Conservation (phyloP, 1,139 yeast genomes). For the Zygosaccharomyces pseudobailii region DNA sequence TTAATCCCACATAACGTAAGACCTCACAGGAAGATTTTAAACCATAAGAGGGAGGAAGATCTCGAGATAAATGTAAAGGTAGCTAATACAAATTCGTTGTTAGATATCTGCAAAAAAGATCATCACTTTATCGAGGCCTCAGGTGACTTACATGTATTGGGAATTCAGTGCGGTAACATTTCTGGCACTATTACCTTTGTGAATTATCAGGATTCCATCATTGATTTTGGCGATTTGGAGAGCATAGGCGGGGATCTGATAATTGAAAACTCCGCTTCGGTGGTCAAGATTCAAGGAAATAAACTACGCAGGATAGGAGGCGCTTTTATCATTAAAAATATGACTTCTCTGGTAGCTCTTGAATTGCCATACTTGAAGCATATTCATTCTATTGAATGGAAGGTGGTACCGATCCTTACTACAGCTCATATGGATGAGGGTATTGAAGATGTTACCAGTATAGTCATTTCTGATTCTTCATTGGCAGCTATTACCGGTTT, state of each 20-base stretch:
- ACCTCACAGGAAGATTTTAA: conserved; percentile 1
- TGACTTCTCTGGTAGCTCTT: conserved; percentile 59
- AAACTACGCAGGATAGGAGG: conserved; percentile 45
- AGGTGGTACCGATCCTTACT: conserved; percentile 66
- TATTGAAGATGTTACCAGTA: conserved; percentile 47
- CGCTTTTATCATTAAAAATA: conserved; percentile 45
- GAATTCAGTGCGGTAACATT: conserved; percentile 43
- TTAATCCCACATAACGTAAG: conserved; percentile 9
- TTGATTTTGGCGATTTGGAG: conserved; percentile 48
- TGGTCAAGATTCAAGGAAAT: conserved; percentile 55
- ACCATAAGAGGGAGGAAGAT: conserved; percentile 5
- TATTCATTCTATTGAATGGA: conserved; percentile 55
- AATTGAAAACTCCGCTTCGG: conserved; percentile 48
- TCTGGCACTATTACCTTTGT: conserved; percentile 48
- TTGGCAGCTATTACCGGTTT: conserved; percentile 59
- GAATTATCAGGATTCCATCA: conserved; percentile 45
- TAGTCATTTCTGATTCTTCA: conserved; percentile 66
- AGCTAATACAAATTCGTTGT: conserved; percentile 5
- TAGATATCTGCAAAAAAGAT: conserved; percentile 31
- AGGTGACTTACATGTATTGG: conserved; percentile 42
- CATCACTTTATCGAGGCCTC: conserved; percentile 37
- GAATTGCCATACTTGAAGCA: conserved; percentile 49
- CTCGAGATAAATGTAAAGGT: neutral
- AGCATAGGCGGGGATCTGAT: conserved; percentile 53
- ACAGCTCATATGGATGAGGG: conserved; percentile 48